These are phyloP conservation scores for Xylona heveae DNA, from an alignment of 495 filamentous ascomycete genomes.

Conservation along the genomic window DNA sequence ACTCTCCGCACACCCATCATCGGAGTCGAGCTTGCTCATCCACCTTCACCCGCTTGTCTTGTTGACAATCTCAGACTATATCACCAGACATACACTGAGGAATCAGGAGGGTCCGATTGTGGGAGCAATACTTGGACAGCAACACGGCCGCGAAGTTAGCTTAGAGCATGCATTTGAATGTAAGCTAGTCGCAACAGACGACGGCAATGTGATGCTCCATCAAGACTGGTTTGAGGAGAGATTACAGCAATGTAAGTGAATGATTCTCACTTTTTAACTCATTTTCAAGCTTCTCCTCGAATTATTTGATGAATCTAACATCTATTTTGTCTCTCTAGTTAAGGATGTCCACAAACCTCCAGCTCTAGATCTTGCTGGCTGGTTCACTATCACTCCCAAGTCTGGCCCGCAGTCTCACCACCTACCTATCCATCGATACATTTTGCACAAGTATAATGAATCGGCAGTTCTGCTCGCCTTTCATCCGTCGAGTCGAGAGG, in stretches of 20 bases:
- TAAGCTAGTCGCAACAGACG: constrained; percentile 27
- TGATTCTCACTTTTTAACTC: not conserved
- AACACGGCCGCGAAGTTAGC: constrained; percentile 73
- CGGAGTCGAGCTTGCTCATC: constrained; percentile 58
- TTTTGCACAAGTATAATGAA: constrained; percentile 57
- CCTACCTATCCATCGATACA: constrained; percentile 55
- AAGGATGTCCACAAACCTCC: constrained; percentile 75
- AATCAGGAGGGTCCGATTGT: constrained; percentile 53
- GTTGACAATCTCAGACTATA: constrained; percentile 90
- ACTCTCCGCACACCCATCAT: constrained; percentile 38
- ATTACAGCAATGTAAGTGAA: constrained; percentile 57
- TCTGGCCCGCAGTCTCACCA: constrained; percentile 44
- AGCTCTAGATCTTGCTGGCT: constrained; percentile 72
- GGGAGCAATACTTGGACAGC: constrained; percentile 73
- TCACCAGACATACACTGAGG: constrained; percentile 72
- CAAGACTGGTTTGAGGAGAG: constrained; percentile 56
- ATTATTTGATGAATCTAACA: no score
- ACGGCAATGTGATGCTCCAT: constrained; percentile 32
- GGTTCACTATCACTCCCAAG: constrained; percentile 69
- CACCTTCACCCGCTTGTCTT: constrained; percentile 86
- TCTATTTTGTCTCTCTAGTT: constrained; percentile 27
- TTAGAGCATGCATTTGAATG: constrained; percentile 88
- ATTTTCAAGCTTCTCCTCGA: no score
- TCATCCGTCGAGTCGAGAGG: constrained; percentile 36
- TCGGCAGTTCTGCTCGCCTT: constrained; percentile 75